Conservation (phyloP, 139 green algal species). For the Volvox africanus region DNA sequence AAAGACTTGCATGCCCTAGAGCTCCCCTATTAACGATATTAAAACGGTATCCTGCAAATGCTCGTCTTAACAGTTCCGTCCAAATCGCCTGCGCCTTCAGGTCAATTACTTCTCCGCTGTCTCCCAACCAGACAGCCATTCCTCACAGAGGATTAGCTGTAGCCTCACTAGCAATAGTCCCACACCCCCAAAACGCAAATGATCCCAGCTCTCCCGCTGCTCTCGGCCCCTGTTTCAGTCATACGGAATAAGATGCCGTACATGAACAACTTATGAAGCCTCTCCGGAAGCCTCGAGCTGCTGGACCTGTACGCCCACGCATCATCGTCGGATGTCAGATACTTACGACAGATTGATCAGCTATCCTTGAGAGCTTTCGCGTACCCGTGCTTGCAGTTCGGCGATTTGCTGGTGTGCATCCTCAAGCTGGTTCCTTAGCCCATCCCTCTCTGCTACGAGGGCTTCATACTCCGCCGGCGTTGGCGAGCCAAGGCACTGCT, state of each 20-base stretch:
- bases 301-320: neutral
- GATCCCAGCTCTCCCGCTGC: neutral
- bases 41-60: too few species aligned
- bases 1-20: too few species aligned
- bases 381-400: slow-evolving; percentile 66
- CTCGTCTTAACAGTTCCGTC: too few species aligned
- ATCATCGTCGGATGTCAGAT: too few species aligned
- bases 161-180: too few species aligned
- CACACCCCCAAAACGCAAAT: neutral
- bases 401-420: slow-evolving; percentile 63
- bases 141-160: too few species aligned
- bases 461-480: slow-evolving; percentile 76
- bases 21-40: too few species aligned
- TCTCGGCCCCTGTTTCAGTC: neutral
- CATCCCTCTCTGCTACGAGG: slow-evolving; percentile 67
- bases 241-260: neutral
- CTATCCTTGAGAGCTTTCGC: neutral
- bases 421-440: slow-evolving; percentile 64
- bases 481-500: slow-evolving; percentile 71
- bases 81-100: too few species aligned
- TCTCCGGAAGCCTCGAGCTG: neutral
- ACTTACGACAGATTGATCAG: neutral
- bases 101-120: too few species aligned
- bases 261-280: neutral
- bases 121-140: too few species aligned